These are phyloP conservation scores for Trichothecium sympodiale DNA, from an alignment of 2,329 filamentous ascomycete genomes.

Conservation along the genomic window DNA sequence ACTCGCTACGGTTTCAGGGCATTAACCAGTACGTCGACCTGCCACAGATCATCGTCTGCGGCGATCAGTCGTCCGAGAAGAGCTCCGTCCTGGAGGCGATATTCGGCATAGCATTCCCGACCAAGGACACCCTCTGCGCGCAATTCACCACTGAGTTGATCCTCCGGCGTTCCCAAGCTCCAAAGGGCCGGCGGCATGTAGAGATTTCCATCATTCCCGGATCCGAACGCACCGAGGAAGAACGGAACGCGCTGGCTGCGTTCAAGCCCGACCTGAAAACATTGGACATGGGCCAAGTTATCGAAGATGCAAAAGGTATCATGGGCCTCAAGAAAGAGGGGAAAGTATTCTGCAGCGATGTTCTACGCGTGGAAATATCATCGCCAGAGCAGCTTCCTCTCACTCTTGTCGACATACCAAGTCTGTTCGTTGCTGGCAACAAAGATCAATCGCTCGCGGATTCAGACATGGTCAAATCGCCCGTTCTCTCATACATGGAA, in stretches of 20 bases:
- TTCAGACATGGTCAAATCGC: conserved; percentile 29
- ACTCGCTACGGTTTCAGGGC: conserved; percentile 23
- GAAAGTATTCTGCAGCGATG: conserved; percentile 31
- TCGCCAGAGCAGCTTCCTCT: conserved; percentile 38
- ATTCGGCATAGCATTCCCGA: conserved; percentile 48
- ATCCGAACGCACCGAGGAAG: conserved; percentile 14
- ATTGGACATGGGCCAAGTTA: conserved; percentile 19
- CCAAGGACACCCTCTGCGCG: conserved; percentile 47
- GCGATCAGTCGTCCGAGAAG: conserved; percentile 53
- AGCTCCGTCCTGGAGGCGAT: conserved; percentile 56
- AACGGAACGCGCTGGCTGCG: conserved; percentile 11
- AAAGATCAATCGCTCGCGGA: conserved; percentile 32
- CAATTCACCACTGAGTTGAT: conserved; percentile 52
- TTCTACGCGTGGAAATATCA: conserved; percentile 35
- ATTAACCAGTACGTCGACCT: conserved; percentile 26
- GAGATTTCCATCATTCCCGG: conserved; percentile 20
- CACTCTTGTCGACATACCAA: conserved; percentile 49
- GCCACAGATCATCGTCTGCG: conserved; percentile 44
- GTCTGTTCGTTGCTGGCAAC: conserved; percentile 39
- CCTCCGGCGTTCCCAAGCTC: conserved; percentile 30
- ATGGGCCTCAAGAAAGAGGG: conserved; percentile 35
- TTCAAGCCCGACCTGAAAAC: conserved; percentile 15
- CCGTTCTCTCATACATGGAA: conserved; percentile 45
- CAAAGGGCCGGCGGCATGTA: conserved; percentile 14
- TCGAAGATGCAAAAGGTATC: conserved; percentile 25